phyloP scores from a whole-genome alignment of 306 rosid species.

The Cucumis sativus region Cucumber_9930_V3 NC_026655.2:6976501-6977000 shows the following conservation, averaged over 20 bases:
- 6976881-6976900: constrained; percentile 22
- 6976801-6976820: constrained; percentile 41
- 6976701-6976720: not conserved
- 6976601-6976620: not conserved
- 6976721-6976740: constrained; percentile 24
- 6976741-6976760: constrained; percentile 28
- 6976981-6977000: not conserved
- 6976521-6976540: not conserved
- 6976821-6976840: constrained; percentile 51
- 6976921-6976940: not conserved
- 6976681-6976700: not conserved
- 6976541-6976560: not conserved
- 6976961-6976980: not conserved
- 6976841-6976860: constrained; percentile 90
- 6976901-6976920: not conserved
- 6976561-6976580: not conserved
- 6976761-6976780: constrained; percentile 64
- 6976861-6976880: constrained; percentile 63
- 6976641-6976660: not conserved
- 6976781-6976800: constrained; percentile 95
- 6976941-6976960: not conserved
- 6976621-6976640: not conserved
- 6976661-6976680: constrained; percentile 7
- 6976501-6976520: not conserved
- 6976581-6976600: not conserved